A percentile compares a stretch with the other conserved stretches of the same genome.
phyloP scores from a whole-genome alignment of 495 filamentous ascomycete species.

The Penicillium alfredii region DNA sequence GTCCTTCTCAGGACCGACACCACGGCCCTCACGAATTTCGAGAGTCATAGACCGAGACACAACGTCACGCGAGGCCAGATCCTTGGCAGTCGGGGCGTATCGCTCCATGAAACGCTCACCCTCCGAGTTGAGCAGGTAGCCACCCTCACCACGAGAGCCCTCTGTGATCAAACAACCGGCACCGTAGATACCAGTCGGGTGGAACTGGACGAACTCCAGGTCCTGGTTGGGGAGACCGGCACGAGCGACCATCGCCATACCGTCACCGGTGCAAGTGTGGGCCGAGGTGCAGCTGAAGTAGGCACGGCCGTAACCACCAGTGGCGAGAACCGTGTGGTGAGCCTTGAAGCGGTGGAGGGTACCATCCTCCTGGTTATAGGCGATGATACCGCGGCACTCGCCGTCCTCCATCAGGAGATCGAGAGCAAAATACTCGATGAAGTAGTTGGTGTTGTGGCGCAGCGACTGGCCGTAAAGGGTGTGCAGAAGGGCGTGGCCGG shows the following conservation, averaged over 20 bases:
- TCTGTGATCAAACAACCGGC: slow-evolving; percentile 98
- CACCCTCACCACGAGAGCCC: slow-evolving; percentile 96
- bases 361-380: slow-evolving; percentile 97
- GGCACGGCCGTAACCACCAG: slow-evolving; percentile 91
- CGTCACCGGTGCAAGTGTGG: slow-evolving; percentile 96
- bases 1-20: slow-evolving; percentile 93
- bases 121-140: slow-evolving; percentile 92
- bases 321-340: slow-evolving; percentile 91
- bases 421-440: slow-evolving; percentile 97
- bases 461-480: slow-evolving; percentile 97
- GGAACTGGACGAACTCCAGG: slow-evolving; percentile 99
- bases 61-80: slow-evolving; percentile 88
- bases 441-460: slow-evolving; percentile 96
- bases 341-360: slow-evolving; percentile 94
- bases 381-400: slow-evolving; percentile 89
- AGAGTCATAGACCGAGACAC: slow-evolving; percentile 95
- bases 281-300: slow-evolving; percentile 98
- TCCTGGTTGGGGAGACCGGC: slow-evolving; percentile 98
- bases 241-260: slow-evolving; percentile 97
- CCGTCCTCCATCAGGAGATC: slow-evolving; percentile 97
- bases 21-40: slow-evolving; percentile 94
- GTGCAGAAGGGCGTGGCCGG: slow-evolving; percentile 92
- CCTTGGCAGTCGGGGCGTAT: slow-evolving; percentile 95
- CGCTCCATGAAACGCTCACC: slow-evolving; percentile 99
- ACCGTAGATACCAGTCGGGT: slow-evolving; percentile 98